Conservation (phyloP, 495 filamentous ascomycete genomes). For the Staphylotrichum tortipilum region DNA sequence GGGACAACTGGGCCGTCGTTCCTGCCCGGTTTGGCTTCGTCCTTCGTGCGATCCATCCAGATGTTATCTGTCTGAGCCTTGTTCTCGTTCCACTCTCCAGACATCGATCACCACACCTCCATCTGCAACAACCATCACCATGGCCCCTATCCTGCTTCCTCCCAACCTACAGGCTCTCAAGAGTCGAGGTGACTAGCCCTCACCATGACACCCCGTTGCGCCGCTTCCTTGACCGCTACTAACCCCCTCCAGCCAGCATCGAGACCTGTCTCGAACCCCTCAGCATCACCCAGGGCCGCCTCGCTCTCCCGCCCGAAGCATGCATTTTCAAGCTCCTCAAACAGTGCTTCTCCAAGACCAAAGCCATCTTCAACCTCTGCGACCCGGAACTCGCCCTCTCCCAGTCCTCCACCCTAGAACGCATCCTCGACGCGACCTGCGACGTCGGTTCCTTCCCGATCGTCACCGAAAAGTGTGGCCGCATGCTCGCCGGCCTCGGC, state of each 20-base stretch:
- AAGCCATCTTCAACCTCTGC: conserved; percentile 15
- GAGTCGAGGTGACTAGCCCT: conserved; percentile 9
- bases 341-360: conserved; percentile 12
- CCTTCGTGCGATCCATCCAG: background rate
- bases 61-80: background rate
- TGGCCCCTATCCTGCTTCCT: no score
- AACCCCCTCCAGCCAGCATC: conserved; percentile 16
- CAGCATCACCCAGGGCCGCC: conserved; percentile 8
- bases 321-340: conserved; percentile 18
- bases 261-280: conserved; percentile 15
- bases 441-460: conserved; percentile 19
- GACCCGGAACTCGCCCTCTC: conserved; percentile 17
- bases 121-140: background rate
- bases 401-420: conserved; percentile 9
- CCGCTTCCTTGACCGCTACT: no score
- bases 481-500: conserved; percentile 15
- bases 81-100: background rate
- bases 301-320: conserved; percentile 17
- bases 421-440: conserved; percentile 19
- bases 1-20: background rate
- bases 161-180: no score
- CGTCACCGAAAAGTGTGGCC: conserved; percentile 16
- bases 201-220: no score
- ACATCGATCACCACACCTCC: no score
- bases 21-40: background rate